These are phyloP conservation scores for Sindora glabra DNA, from an alignment of 306 rosid genomes.

Conservation along the genomic window DNA sequence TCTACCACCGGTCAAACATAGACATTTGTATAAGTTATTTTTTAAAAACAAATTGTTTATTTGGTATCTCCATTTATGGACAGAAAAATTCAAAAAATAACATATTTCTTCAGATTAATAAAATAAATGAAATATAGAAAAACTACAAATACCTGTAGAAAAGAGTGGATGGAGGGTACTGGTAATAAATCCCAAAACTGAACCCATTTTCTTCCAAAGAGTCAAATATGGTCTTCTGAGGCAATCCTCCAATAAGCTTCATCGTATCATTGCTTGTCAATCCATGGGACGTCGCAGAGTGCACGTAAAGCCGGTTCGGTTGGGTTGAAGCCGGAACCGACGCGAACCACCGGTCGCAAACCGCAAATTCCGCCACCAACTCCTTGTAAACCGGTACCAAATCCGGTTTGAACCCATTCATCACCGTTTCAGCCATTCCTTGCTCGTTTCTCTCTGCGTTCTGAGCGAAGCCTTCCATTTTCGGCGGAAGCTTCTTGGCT, in stretches of 20 bases:
- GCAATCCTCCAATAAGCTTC: conserved; percentile 50
- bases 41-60: no score
- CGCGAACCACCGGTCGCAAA: conserved; percentile 80
- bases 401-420: conserved; percentile 66
- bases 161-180: conserved; percentile 50
- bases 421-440: conserved; percentile 44
- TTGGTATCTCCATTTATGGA: no score
- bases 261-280: conserved; percentile 38
- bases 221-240: conserved; percentile 81
- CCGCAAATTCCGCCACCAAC: conserved; percentile 56
- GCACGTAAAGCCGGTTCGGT: conserved; percentile 70
- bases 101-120: no score
- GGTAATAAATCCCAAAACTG: conserved; percentile 66
- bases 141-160: conserved; percentile 44
- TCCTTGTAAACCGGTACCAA: conserved; percentile 40
- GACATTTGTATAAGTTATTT: no score
- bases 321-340: conserved; percentile 69
- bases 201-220: conserved; percentile 56
- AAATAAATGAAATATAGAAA: background rate
- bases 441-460: conserved; percentile 35
- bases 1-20: no score
- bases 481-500: conserved; percentile 31
- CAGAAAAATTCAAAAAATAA: no score
- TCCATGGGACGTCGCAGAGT: conserved; percentile 79
- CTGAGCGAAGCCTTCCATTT: conserved; percentile 62